Evolutionary conservation across 345 rosid genomes (phyloP), one percentile per base, ranked within the genome.

Genomic region (Toxicodendron radicans): DNA sequence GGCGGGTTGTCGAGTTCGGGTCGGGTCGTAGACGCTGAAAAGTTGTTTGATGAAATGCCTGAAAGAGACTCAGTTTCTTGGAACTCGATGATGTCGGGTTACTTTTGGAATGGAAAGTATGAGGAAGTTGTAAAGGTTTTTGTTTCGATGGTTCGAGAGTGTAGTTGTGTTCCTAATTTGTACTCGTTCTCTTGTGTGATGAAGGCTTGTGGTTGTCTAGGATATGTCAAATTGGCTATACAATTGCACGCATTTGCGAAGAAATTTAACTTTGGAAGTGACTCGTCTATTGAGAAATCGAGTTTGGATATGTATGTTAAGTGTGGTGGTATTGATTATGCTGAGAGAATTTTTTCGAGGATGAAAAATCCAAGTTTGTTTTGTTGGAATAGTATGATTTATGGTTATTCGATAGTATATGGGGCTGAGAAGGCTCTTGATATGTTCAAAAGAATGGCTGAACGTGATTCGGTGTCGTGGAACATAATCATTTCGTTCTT

Each of bases 201-300:
- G 71, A 76, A 79, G 77, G 83, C 82, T 49, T 79, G 78, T 52
- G 82, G 60, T 33, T 30, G 75, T 59, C 68, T 79, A 30, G 74
- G 77, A 27, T 72, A 46, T 56, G 23, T 27, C 56, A 67, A 61
- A 9, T 61, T 75, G 73, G 79, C 79, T 59, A 35, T 61, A 59
- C 77, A 75, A 27, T 58, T 75, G 27, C 79, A 72, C 24, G 76
- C 68, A 16, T 63, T 79, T 59, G 73, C 5, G 1, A 49, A 24
- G 41, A 75, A 79, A 75, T 65, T 75, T 61, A 30, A 14, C 23
- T 66, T 59, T 41, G 38, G 38, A 43, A 71, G 41, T 51, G 73
- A 59, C 12, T 10, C 0, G 7, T 58, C 68, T 1, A 38, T 75
- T 51, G 65, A 52, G 20, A 58, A 16, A 49, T 79, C 79, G 3